These are phyloP conservation scores for Phyllosticta paracitricarpa DNA, from an alignment of 2,329 filamentous ascomycete species.

Conservation along the genomic window DNA sequence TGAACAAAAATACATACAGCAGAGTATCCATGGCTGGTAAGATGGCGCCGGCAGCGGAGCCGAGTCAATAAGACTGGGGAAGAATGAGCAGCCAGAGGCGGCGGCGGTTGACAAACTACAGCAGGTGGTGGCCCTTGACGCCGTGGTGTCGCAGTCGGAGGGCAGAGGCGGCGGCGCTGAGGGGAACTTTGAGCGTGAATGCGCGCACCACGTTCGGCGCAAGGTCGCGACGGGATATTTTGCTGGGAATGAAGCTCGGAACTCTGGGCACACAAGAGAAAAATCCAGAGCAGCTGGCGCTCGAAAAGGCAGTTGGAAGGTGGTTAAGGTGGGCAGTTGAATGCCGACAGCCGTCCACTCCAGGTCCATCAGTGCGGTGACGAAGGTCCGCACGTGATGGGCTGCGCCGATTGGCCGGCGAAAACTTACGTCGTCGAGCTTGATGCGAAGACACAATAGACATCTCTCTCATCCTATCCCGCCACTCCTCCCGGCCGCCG, in stretches of 20 bases:
- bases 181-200: not conserved
- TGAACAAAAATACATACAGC: conserved; percentile 39
- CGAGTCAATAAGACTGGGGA: not conserved
- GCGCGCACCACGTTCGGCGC: too few relatives aligned
- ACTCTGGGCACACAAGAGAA: not conserved
- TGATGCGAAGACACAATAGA: conserved; percentile 7
- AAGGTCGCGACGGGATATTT: too few relatives aligned
- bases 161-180: not conserved
- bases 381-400: not conserved
- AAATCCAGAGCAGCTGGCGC: not conserved
- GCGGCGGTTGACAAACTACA: not conserved
- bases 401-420: not conserved
- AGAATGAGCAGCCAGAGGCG: not conserved
- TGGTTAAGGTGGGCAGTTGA: too few relatives aligned
- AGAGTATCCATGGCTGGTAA: conserved; percentile 47
- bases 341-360: not conserved
- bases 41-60: not conserved
- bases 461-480: conserved; percentile 4
- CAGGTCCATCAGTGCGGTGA: not conserved
- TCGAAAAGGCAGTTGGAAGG: not conserved
- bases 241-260: too few relatives aligned
- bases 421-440: conserved; percentile 9
- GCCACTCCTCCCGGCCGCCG: not conserved
- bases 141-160: not conserved
- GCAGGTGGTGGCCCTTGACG: not conserved